These are phyloP conservation scores for Boletus eberwhitei DNA, from an alignment of 768 basidiomycete species.

Conservation along the genomic window DNA sequence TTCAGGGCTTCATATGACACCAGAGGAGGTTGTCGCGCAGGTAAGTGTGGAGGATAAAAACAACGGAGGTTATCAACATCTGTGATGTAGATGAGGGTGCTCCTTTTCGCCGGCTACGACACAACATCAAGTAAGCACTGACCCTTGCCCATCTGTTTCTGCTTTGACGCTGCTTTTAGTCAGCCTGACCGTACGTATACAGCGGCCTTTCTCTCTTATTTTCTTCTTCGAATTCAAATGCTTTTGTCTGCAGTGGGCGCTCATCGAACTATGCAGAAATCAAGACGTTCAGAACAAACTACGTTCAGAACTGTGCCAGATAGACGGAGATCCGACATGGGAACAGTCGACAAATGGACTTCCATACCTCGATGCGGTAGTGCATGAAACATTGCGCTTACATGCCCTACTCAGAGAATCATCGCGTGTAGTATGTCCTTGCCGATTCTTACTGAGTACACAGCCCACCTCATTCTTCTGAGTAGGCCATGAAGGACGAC, in stretches of 20 bases:
- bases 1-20: conserved; percentile 32
- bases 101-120: conserved; percentile 41
- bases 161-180: conserved; percentile 10
- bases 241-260: conserved; percentile 39
- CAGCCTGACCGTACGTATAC: conserved; percentile 20
- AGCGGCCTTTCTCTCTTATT: background rate
- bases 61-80: background rate
- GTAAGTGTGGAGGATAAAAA: conserved; percentile 2
- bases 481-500: conserved; percentile 50
- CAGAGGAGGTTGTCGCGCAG: conserved; percentile 41
- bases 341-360: conserved; percentile 48
- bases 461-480: conserved; percentile 4
- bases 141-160: background rate
- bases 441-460: background rate
- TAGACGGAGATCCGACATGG: conserved; percentile 48
- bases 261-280: conserved; percentile 50
- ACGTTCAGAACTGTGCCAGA: conserved; percentile 46
- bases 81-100: conserved; percentile 31
- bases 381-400: conserved; percentile 43
- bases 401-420: conserved; percentile 37
- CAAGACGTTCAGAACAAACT: conserved; percentile 44
- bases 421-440: conserved; percentile 7
- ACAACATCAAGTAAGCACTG: conserved; percentile 36
- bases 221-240: background rate
- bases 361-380: conserved; percentile 54